phyloP scores from a whole-genome alignment of 1,284 basidiomycete species.

The Clitocybe nebularis region DNA sequence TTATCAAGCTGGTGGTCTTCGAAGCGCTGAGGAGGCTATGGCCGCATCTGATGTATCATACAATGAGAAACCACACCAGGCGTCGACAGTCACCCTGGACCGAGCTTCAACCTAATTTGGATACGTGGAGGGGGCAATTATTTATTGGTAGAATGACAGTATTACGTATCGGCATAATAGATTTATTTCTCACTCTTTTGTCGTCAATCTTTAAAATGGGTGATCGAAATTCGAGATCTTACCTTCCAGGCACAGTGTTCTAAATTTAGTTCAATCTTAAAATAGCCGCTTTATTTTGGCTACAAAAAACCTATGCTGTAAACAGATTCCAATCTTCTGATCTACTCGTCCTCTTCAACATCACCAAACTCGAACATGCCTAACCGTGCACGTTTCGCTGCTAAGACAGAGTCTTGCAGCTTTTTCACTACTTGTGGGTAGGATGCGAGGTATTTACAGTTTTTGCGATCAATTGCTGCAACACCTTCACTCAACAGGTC shows the following conservation, averaged over 20 bases:
- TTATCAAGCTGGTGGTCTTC: slow-evolving; percentile 36
- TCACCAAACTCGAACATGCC: slow-evolving; percentile 91
- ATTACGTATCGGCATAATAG: too few relatives aligned
- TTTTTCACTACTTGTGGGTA: slow-evolving; percentile 72
- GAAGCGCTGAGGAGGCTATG: slow-evolving; percentile 29
- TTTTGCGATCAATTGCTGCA: slow-evolving; percentile 75
- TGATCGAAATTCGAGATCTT: too few relatives aligned
- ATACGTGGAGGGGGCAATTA: too few relatives aligned
- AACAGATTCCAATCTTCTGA: background rate
- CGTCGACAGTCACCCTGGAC: too few relatives aligned
- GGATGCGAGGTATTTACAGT: slow-evolving; percentile 65
- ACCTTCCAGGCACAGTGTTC: too few relatives aligned
- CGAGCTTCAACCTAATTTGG: too few relatives aligned
- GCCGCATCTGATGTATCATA: background rate
- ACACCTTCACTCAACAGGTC: slow-evolving; percentile 80
- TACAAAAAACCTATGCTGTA: background rate
- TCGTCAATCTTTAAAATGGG: too few relatives aligned
- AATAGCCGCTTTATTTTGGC: background rate
- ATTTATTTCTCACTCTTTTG: too few relatives aligned
- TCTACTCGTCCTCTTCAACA: slow-evolving; percentile 64
- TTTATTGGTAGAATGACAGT: too few relatives aligned
- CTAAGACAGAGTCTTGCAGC: slow-evolving; percentile 56
- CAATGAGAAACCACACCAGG: too few relatives aligned
- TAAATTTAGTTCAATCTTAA: background rate
- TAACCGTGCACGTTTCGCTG: slow-evolving; percentile 71